These are phyloP conservation scores for Aureobasidium zeae DNA, from an alignment of 2,329 filamentous ascomycete genomes.

Conservation along the genomic window DNA sequence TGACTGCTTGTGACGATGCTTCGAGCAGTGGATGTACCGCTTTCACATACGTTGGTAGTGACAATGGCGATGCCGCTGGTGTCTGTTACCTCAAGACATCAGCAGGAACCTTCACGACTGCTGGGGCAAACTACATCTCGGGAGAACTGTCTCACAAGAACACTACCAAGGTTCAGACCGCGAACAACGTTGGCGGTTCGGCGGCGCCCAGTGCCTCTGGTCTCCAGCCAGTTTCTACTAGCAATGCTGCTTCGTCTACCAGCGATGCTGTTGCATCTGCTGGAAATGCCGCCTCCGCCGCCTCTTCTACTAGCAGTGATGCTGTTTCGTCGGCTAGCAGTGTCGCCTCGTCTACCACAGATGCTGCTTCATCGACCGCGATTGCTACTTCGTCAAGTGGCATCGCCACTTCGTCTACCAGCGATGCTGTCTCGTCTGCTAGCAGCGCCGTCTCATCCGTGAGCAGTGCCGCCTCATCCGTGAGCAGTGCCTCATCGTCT, in stretches of 20 bases:
- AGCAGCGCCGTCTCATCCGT: not conserved
- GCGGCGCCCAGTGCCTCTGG: not conserved
- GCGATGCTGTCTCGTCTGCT: not conserved
- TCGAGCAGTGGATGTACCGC: conserved; percentile 15
- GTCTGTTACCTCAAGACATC: conserved; percentile 18
- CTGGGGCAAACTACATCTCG: conserved; percentile 15
- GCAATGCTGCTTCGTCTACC: too few species aligned
- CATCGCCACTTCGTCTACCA: not conserved
- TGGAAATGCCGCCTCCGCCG: not conserved
- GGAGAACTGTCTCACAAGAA: conserved; percentile 6
- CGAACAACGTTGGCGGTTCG: not conserved
- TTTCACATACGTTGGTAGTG: conserved; percentile 18
- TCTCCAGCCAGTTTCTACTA: too few species aligned
- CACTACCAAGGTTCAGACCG: not conserved
- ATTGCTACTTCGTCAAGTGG: too few species aligned
- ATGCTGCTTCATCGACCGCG: not conserved
- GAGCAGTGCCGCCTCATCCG: too few species aligned
- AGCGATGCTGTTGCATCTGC: not conserved
- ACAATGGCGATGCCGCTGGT: conserved; percentile 11
- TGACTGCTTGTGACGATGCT: conserved; percentile 16
- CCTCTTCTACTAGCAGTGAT: not conserved
- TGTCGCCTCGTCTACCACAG: not conserved
- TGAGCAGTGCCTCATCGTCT: too few species aligned
- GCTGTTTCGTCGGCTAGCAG: not conserved
- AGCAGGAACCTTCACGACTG: not conserved